Evolutionary conservation across 2,329 filamentous ascomycete species (phyloP), one percentile per base, ranked within the genome.

Genomic region (Macrophomina pseudophaseolina): DNA sequence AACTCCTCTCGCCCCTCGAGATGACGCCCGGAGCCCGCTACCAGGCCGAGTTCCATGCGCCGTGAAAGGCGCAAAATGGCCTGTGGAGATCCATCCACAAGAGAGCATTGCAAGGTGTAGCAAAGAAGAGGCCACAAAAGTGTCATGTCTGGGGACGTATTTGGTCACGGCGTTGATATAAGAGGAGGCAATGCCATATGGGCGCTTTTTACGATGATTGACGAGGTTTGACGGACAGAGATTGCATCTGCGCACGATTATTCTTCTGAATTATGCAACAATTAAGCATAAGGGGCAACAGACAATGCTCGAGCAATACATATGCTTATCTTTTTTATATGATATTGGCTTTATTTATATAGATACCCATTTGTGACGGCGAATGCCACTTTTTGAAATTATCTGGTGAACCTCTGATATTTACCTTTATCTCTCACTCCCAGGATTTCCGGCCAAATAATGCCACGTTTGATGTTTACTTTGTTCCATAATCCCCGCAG

Each of bases 281-380:
- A 38, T 62, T 62, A 62, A 60, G 42, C 42, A 62, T 60, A 38
- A 35, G 44, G 44, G 16, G 58, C 33, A 23, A 23, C 58, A n/a
- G 12, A 11, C 49, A 28, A 16, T 42, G 16, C 32, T n/a, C 32
- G n/a, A 48, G 44, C 42, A 49, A 35, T 38, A 48, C n/a, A 62
- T 62, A 49, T 62, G 12, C 44, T 49, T 5, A 6, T 35, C 35
- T 35, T 49, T 28, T 38, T 48, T 18, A n/a, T 30, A 23, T 23
- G 23, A 49, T 33, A n/a, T 46, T 16, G 23, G 28, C 32, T 38
- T 35, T 16, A 30, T 23, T 48, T 49, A 62, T 38, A 49, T 49
- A 62, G 58, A 62, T 62, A 62, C 58, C 58, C 58, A 49, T 44
- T 30, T 62, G 58, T 62, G 58, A 62, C 58, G 49, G 40, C 38